phyloP scores from a whole-genome alignment of 768 basidiomycete genomes.

The Glaciozyma martinii region DNA sequence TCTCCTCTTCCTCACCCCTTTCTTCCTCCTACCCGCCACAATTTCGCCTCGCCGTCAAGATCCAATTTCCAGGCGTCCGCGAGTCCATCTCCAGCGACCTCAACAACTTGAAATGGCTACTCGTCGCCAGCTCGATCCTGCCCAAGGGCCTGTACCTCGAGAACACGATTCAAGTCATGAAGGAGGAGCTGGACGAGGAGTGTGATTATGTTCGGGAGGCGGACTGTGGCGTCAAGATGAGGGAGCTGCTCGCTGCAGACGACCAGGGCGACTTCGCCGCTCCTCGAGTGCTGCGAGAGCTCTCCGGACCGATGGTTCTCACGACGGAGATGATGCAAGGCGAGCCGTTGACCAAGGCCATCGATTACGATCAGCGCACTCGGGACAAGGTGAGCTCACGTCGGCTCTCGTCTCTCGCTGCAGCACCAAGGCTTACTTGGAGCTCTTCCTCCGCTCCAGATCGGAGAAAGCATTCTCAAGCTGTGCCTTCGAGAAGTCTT shows the following conservation, averaged over 20 bases:
- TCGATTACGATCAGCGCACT: constrained; percentile 46
- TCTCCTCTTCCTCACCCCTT: constrained; percentile 48
- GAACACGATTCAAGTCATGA: constrained; percentile 78
- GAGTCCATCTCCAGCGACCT: constrained; percentile 80
- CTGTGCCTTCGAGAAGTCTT: constrained; percentile 86
- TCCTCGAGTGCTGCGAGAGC: constrained; percentile 70
- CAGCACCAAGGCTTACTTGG: neutral
- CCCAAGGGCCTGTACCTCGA: constrained; percentile 87
- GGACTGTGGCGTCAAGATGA: constrained; percentile 55
- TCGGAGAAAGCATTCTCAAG: constrained; percentile 68
- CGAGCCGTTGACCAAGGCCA: constrained; percentile 61
- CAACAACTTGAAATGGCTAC: constrained; percentile 68
- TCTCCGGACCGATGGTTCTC: constrained; percentile 70
- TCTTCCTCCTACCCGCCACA: constrained; percentile 37
- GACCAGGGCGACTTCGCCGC: constrained; percentile 59
- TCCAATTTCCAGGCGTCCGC: constrained; percentile 89
- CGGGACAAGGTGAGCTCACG: constrained; percentile 58
- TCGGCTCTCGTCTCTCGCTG: neutral
- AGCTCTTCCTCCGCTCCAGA: constrained; percentile 46
- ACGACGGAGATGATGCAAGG: constrained; percentile 84
- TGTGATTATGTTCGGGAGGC: constrained; percentile 86
- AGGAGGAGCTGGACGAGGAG: constrained; percentile 79
- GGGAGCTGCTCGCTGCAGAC: constrained; percentile 42
- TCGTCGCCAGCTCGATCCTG: constrained; percentile 69
- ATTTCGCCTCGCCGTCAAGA: constrained; percentile 50